A percentile compares a stretch with the other conserved stretches of the same genome.
phyloP scores from a whole-genome alignment of 1,284 basidiomycete genomes.

The Xerocomus amazonicus region DNA sequence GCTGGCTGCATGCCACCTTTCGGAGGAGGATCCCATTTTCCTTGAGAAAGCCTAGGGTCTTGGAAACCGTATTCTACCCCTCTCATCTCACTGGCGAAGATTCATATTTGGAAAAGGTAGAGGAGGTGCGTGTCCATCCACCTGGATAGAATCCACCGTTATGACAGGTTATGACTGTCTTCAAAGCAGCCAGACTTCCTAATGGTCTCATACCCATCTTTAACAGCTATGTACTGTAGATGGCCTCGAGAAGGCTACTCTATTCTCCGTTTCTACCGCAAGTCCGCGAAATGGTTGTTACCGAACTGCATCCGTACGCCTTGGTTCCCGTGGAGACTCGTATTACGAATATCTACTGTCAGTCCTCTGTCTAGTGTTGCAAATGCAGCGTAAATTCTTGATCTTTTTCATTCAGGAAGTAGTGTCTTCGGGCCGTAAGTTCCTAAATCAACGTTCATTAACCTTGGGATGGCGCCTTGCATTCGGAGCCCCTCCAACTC shows the following conservation, averaged over 20 bases:
- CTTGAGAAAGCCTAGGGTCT: constrained; percentile 77
- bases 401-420: constrained; percentile 51
- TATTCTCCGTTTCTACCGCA: constrained; percentile 7
- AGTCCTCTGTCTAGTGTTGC: constrained; percentile 27
- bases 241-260: constrained; percentile 2
- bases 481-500: too few species aligned
- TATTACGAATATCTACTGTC: constrained; percentile 92
- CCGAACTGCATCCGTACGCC: constrained; percentile 72
- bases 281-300: constrained; percentile 71
- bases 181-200: constrained; percentile 59
- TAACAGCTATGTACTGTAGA: constrained; percentile 53
- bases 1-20: constrained; percentile 79
- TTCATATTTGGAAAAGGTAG: constrained; percentile 79
- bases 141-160: not conserved
- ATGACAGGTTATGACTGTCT: constrained; percentile 66
- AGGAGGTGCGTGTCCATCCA: constrained; percentile 48
- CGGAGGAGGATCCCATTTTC: constrained; percentile 61
- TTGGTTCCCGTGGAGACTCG: constrained; percentile 92
- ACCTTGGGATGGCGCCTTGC: too few species aligned
- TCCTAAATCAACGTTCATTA: not conserved
- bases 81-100: constrained; percentile 74
- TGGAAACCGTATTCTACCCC: constrained; percentile 84
- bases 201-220: constrained; percentile 85
- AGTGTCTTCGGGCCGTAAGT: constrained; percentile 74
- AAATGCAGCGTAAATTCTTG: not conserved